Conservation (phyloP, 2,329 filamentous ascomycete genomes). For the Colletotrichum sp. region DNA sequence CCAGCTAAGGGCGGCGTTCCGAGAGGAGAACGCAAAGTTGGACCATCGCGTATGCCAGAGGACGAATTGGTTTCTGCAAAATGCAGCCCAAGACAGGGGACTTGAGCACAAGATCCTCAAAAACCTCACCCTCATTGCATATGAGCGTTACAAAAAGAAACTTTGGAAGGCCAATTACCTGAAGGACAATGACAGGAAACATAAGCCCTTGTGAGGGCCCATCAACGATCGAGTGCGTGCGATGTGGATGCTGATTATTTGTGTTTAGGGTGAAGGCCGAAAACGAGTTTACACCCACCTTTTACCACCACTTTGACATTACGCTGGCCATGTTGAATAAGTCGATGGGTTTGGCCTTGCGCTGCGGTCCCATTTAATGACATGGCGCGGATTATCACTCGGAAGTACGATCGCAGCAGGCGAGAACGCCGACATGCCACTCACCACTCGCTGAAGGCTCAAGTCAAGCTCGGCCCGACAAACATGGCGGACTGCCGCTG, state of each 20-base stretch:
- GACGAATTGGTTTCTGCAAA: slow-evolving; percentile 73
- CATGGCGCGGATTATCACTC: background rate
- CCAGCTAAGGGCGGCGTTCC: slow-evolving; percentile 64
- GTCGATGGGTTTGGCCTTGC: slow-evolving; percentile 69
- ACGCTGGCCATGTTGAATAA: slow-evolving; percentile 77
- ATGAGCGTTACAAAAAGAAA: slow-evolving; percentile 34
- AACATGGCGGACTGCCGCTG: background rate
- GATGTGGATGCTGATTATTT: background rate
- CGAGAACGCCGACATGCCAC: background rate
- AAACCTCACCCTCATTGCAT: slow-evolving; percentile 60
- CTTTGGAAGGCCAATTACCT: slow-evolving; percentile 27
- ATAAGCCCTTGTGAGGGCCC: slow-evolving; percentile 22
- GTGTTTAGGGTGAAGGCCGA: background rate
- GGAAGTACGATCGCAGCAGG: background rate
- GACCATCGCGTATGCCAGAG: slow-evolving; percentile 60
- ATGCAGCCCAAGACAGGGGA: slow-evolving; percentile 66
- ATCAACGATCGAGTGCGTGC: background rate
- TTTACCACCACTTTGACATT: slow-evolving; percentile 68
- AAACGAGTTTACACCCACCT: slow-evolving; percentile 25
- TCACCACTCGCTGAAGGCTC: background rate
- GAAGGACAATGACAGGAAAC: background rate
- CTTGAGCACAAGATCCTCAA: slow-evolving; percentile 76
- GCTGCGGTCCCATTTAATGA: slow-evolving; percentile 34
- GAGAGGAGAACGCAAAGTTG: slow-evolving; percentile 47
- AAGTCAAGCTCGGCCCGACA: background rate